Percentiles rank a stretch among this genome's conserved stretches.
Evolutionary conservation across 139 green algal species (phyloP).

Genomic region (Tetradesmus obliquus): DNA sequence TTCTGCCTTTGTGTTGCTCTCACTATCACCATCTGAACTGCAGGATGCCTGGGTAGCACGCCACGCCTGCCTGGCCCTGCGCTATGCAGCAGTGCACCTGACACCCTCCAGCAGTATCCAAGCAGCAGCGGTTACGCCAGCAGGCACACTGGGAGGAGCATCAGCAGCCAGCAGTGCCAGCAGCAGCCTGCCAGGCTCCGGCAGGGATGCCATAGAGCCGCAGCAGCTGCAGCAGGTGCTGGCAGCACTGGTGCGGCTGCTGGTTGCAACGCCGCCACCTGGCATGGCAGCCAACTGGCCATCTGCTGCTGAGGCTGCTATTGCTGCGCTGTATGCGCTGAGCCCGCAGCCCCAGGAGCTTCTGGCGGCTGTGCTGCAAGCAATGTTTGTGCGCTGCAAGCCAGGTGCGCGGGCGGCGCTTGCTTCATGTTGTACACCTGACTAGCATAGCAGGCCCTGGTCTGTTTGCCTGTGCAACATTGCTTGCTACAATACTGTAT

Average conservation of each 20-base stretch:
- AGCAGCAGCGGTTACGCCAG: background rate
- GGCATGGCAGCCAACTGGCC: slow-evolving; percentile 66
- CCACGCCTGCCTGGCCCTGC: slow-evolving; percentile 66
- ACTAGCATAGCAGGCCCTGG: background rate
- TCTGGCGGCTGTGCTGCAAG: slow-evolving; percentile 59
- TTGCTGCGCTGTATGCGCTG: slow-evolving; percentile 85
- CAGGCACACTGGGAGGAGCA: background rate
- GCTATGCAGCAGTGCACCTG: slow-evolving; percentile 43
- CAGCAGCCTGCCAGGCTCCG: background rate
- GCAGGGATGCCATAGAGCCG: background rate
- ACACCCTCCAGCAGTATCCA: background rate
- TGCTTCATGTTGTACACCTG: background rate
- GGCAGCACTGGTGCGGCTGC: slow-evolving; percentile 12
- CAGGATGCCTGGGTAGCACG: slow-evolving; percentile 72
- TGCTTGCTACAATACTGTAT: too few relatives aligned
- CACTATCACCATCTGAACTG: too few relatives aligned
- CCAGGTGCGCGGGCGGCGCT: background rate
- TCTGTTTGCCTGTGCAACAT: too few relatives aligned
- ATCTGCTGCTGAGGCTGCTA: slow-evolving; percentile 76
- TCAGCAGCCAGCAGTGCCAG: background rate
- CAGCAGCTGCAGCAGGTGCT: slow-evolving; percentile 35
- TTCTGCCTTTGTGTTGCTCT: background rate
- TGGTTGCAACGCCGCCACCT: background rate
- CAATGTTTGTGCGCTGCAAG: slow-evolving; percentile 49
- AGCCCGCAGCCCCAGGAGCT: slow-evolving; percentile 79